These are phyloP conservation scores for Trifolium pratense DNA, from an alignment of 306 rosid species.

Conservation along the genomic window DNA sequence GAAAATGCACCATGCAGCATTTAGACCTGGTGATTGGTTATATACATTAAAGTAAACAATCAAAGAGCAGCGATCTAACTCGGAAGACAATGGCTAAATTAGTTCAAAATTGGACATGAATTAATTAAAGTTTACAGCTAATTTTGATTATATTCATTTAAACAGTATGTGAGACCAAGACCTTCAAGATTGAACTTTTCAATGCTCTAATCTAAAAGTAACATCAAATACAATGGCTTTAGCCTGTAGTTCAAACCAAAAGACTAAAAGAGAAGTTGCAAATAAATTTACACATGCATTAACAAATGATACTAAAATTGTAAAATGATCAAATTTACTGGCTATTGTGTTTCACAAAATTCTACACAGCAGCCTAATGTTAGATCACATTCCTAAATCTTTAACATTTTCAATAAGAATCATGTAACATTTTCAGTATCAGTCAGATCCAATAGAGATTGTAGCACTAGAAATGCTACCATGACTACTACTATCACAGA, in stretches of 20 bases:
- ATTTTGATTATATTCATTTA: no score
- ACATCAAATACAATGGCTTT: conserved; percentile 35
- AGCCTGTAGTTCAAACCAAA: conserved; percentile 26
- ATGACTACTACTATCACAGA: conserved; percentile 84
- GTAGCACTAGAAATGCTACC: conserved; percentile 88
- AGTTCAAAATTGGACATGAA: no score
- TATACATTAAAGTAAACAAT: no score
- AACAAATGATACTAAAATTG: conserved; percentile 1
- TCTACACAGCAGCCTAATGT: conserved; percentile 45
- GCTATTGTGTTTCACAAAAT: conserved; percentile 44
- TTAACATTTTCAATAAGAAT: conserved; percentile 47
- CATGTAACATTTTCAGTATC: conserved; percentile 27
- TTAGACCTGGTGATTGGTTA: no score
- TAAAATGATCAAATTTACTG: conserved; percentile 31
- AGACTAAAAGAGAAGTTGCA: conserved; percentile 7
- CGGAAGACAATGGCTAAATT: no score
- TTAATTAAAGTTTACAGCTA: no score
- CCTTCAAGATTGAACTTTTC: not conserved
- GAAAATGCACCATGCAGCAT: no score
- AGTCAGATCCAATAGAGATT: conserved; percentile 74
- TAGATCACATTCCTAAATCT: conserved; percentile 46
- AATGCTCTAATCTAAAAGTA: not conserved
- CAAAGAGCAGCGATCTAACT: no score
- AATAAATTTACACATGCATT: not conserved
- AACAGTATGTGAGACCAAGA: not conserved